Evolutionary conservation across 176 grass and related monocot genomes (phyloP).

Genomic region (Triticum dicoccoides): DNA sequence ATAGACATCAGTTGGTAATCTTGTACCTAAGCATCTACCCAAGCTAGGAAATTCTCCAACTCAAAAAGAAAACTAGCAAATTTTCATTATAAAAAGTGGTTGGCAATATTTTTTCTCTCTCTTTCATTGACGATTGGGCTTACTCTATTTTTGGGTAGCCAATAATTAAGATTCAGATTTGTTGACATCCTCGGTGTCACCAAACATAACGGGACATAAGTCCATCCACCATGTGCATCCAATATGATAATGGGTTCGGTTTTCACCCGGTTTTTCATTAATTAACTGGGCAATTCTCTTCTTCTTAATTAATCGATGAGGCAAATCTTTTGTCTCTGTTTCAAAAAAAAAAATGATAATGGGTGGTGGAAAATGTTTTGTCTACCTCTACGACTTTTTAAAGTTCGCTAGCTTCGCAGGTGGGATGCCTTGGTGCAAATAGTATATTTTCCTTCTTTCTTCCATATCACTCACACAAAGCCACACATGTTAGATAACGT

Average conservation of each 20-base stretch:
- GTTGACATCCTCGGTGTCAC: background rate
- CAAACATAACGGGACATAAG: background rate
- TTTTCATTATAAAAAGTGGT: background rate
- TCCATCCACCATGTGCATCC: background rate
- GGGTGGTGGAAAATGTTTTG: background rate
- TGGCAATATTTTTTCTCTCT: background rate
- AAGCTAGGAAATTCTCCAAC: background rate
- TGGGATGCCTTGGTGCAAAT: too few species aligned
- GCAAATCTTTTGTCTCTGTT: too few species aligned
- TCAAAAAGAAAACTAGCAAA: background rate
- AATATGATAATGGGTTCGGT: background rate
- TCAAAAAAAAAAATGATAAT: background rate
- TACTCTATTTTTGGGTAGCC: background rate
- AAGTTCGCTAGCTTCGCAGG: background rate
- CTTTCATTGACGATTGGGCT: background rate
- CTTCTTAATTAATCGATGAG: too few species aligned
- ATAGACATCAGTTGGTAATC: background rate
- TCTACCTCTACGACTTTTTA: background rate
- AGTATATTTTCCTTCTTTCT: too few species aligned
- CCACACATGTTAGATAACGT: too few species aligned
- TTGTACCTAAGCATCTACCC: background rate
- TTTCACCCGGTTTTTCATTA: too few species aligned
- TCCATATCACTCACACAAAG: too few species aligned
- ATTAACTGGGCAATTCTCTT: too few species aligned
- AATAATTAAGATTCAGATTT: background rate